Evolutionary conservation across 2,329 filamentous ascomycete genomes (phyloP).

Genomic region (Stagonosporopsis cucurbitacearum): DNA sequence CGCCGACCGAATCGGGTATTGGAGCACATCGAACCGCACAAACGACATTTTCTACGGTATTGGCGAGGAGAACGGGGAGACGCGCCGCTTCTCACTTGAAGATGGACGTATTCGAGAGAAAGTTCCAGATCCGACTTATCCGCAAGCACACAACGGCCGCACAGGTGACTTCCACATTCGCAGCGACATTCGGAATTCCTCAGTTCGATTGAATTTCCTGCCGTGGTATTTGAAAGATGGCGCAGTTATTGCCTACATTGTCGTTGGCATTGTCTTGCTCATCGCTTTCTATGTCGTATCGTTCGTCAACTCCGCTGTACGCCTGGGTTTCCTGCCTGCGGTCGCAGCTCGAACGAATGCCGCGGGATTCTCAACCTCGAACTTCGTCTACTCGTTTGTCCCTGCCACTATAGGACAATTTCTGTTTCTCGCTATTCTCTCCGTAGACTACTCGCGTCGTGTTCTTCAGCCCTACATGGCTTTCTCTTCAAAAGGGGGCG

Average conservation of each 20-base stretch:
- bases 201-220: slow-evolving; percentile 69
- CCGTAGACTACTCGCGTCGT: slow-evolving; percentile 70
- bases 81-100: slow-evolving; percentile 58
- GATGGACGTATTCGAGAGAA: slow-evolving; percentile 58
- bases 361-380: slow-evolving; percentile 78
- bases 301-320: slow-evolving; percentile 73
- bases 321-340: slow-evolving; percentile 73
- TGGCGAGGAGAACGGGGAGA: slow-evolving; percentile 66
- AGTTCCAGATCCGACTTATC: slow-evolving; percentile 37
- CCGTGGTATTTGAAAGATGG: slow-evolving; percentile 77
- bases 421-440: slow-evolving; percentile 71
- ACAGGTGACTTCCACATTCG: slow-evolving; percentile 55
- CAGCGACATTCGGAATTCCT: slow-evolving; percentile 59
- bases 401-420: slow-evolving; percentile 72
- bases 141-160: slow-evolving; percentile 19
- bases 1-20: slow-evolving; percentile 82
- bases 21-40: slow-evolving; percentile 71
- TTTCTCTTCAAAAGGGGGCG: slow-evolving; percentile 64
- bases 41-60: slow-evolving; percentile 79
- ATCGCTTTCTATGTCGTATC: slow-evolving; percentile 72
- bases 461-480: slow-evolving; percentile 73
- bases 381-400: slow-evolving; percentile 85
- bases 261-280: slow-evolving; percentile 48
- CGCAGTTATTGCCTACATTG: slow-evolving; percentile 69
- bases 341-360: slow-evolving; percentile 66